A percentile compares a stretch with the other conserved stretches of the same genome.
Conservation (phyloP, 176 grass and related monocot species). For the Urochloa ruziziensis region DNA sequence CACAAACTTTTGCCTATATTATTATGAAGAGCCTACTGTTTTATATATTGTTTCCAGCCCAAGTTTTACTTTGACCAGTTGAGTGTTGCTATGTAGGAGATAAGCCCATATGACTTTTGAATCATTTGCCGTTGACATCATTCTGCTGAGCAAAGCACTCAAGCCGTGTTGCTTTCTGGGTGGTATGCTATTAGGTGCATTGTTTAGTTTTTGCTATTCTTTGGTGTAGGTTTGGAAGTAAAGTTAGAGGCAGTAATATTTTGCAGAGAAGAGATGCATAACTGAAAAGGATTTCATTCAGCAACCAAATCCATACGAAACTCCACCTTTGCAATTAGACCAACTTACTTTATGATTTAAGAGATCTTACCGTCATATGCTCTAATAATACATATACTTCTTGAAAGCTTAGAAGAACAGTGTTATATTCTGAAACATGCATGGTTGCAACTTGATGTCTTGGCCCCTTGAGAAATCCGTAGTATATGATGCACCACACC, state of each 20-base stretch:
- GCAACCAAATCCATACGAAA: not conserved
- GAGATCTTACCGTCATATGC: not conserved
- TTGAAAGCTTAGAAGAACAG: not conserved
- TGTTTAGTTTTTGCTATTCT: not conserved
- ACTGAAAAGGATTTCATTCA: not conserved
- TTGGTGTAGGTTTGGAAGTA: not conserved
- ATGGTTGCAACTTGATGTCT: not conserved
- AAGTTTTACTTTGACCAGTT: constrained; percentile 6
- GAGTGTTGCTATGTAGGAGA: constrained; percentile 14
- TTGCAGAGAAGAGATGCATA: not conserved
- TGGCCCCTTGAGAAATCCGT: not conserved
- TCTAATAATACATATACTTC: not conserved
- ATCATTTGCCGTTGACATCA: constrained; percentile 7
- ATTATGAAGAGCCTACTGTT: not conserved
- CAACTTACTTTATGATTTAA: not conserved
- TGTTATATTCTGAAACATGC: not conserved
- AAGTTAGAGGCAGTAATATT: not conserved
- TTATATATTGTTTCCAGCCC: not conserved
- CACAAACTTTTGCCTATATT: not conserved
- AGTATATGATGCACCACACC: not conserved
- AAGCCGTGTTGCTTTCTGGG: not conserved
- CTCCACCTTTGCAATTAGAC: not conserved
- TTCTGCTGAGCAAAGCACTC: not conserved
- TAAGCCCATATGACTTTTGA: not conserved
- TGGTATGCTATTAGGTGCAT: not conserved